Percentiles rank a stretch among this genome's conserved stretches.
phyloP scores from a whole-genome alignment of 176 grass and related monocot species.

The Pontederia crassipes region DNA sequence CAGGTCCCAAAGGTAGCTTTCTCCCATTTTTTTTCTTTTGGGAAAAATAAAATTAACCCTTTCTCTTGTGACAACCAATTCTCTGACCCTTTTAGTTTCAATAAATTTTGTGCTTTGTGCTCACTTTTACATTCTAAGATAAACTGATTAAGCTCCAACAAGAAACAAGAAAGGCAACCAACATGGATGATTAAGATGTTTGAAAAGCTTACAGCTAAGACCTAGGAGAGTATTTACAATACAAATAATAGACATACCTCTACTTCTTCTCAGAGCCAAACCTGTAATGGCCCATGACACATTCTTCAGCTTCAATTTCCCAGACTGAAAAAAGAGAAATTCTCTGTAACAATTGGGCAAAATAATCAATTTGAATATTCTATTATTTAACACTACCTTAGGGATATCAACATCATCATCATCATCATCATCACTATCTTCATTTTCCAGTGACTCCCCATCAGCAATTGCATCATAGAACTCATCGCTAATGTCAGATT shows the following conservation, averaged over 20 bases:
- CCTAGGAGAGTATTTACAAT: slow-evolving; percentile 8
- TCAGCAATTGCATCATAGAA: slow-evolving; percentile 89
- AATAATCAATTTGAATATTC: slow-evolving; percentile 9
- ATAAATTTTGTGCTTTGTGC: no score
- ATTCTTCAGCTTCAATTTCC: slow-evolving; percentile 86
- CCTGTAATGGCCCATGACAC: slow-evolving; percentile 78
- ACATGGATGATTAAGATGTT: not conserved
- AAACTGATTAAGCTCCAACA: no score
- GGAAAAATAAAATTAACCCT: no score
- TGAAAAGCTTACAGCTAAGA: not conserved
- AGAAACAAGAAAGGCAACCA: no score
- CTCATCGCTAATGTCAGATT: slow-evolving; percentile 59
- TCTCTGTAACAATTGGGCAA: not conserved
- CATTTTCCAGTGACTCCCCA: slow-evolving; percentile 45
- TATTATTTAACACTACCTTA: slow-evolving; percentile 34
- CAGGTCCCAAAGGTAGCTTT: no score
- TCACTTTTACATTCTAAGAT: no score
- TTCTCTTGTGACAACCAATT: no score
- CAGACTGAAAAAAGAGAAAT: slow-evolving; percentile 34
- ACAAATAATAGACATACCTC: slow-evolving; percentile 29
- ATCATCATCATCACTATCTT: slow-evolving; percentile 58
- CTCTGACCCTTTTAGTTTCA: no score
- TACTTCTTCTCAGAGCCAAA: slow-evolving; percentile 55
- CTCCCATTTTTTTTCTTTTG: no score
- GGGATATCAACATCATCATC: slow-evolving; percentile 23